Conservation (phyloP, 1,139 yeast species). For the Zygosaccharomyces sapae region DNA sequence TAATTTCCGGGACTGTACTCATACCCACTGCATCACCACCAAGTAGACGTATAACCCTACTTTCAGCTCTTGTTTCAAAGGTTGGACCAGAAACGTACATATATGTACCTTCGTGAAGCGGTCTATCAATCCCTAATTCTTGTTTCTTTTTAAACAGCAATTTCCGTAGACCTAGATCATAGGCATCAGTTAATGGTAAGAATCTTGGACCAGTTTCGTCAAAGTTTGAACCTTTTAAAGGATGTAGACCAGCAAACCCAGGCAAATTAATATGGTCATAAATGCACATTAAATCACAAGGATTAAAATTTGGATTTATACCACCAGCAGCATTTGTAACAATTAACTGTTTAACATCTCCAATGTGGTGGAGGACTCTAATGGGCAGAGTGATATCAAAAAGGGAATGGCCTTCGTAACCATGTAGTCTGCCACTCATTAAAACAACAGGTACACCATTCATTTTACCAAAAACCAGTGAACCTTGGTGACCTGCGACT, state of each 20-base stretch:
- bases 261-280: conserved; percentile 87
- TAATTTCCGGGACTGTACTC: conserved; percentile 96
- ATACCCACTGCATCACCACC: conserved; percentile 97
- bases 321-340: conserved; percentile 98
- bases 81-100: conserved; percentile 90
- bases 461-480: conserved; percentile 71
- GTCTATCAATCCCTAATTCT: conserved; percentile 51
- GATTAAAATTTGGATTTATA: conserved; percentile 55
- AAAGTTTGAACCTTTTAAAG: conserved; percentile 83
- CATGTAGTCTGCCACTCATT: conserved; percentile 90
- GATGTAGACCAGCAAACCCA: conserved; percentile 84
- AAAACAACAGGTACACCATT: conserved; percentile 77
- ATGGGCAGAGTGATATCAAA: conserved; percentile 83
- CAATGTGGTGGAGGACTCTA: conserved; percentile 64
- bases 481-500: conserved; percentile 87
- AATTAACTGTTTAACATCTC: conserved; percentile 51
- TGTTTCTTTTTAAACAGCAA: conserved; percentile 52
- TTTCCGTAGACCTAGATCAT: conserved; percentile 66
- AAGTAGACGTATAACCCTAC: conserved; percentile 60
- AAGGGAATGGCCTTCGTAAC: conserved; percentile 84
- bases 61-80: conserved; percentile 89
- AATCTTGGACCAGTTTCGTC: conserved; percentile 81
- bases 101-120: conserved; percentile 82
- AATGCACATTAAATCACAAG: conserved; percentile 89
- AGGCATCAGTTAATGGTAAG: conserved; percentile 84